Percentiles rank a stretch among this genome's conserved stretches.
Evolutionary conservation across 164 flowering plant species (phyloP).

Genomic region (Chloranthus sessilifolius): DNA sequence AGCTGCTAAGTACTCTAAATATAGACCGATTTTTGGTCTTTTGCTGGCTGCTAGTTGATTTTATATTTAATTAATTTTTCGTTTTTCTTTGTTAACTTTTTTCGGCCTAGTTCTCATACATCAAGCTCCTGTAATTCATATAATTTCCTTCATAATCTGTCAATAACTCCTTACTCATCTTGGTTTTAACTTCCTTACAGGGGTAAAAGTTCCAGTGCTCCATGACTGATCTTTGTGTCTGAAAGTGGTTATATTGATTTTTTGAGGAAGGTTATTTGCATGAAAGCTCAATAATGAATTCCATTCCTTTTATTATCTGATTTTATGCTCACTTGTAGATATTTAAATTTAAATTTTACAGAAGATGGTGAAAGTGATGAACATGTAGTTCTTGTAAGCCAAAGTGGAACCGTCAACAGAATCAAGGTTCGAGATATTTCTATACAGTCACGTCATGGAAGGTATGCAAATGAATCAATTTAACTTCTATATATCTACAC

Average conservation of each 20-base stretch:
- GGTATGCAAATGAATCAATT: no score
- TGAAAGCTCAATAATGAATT: neutral
- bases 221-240: constrained; percentile 86
- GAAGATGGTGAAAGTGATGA: constrained; percentile 96
- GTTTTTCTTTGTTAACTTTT: no score
- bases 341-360: constrained; percentile 18
- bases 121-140: no score
- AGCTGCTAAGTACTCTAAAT: no score
- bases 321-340: neutral
- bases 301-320: neutral
- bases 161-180: no score
- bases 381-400: constrained; percentile 92
- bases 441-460: constrained; percentile 83
- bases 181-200: no score
- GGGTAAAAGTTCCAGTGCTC: constrained; percentile 40
- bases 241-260: constrained; percentile 75
- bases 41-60: no score
- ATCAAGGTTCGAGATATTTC: constrained; percentile 91
- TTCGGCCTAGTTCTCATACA: no score
- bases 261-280: neutral
- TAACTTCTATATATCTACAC: no score
- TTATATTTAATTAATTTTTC: no score
- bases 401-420: constrained; percentile 94
- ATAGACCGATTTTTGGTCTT: no score
- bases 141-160: no score